Base-by-base conservation (phyloP, 495 filamentous ascomycete genomes). In the Annulohypoxylon nitens region DNA sequence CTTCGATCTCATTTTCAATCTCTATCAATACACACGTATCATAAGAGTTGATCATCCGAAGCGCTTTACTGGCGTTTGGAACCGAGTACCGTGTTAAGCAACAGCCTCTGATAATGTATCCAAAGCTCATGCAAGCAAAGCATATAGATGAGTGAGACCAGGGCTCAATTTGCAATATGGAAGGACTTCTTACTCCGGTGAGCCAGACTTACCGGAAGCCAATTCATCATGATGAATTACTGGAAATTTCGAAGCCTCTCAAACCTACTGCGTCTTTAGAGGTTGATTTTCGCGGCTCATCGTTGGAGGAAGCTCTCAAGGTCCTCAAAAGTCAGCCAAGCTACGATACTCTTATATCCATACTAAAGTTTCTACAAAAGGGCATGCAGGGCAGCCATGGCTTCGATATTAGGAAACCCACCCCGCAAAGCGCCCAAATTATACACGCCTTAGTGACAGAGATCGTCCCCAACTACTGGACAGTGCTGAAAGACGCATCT, bases 391-490 rank as follows among this genome's bases (percentile, higher is more conserved):
- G 69, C 23, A 64, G 77, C 3, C 66, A 78, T 41, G 77, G 76
- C 14, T 90, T 93, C 71, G 86, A 87, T 69, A 87, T 97, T 57
- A 82, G 84, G 66, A 78, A 82, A n/a, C 90, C 93, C 48, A 85
- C 84, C 43, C 89, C 93, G 2, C 80, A 86, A 70, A 82, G 88
- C 59, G 87, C 93, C 4, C 91, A 93, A 74, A 87, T 97, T 5
- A 81, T 94, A 54, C 89, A 91, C 75, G 78, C 85, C 9, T 81
- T 97, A 71, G 88, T 93, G 64, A 88, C 83, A 39, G 87, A 87
- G 39, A 92, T 90, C 43, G 83, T 95, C 5, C 91, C 92, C 4
- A 90, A 93, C 71, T 93, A 92, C 79, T 97, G 94, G 94, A 66
- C 81, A n/a, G 70, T 86, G 33, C 71, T 93, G 30, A 79, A 84